phyloP scores from a whole-genome alignment of 306 rosid genomes.

The Cicer arietinum region DNA sequence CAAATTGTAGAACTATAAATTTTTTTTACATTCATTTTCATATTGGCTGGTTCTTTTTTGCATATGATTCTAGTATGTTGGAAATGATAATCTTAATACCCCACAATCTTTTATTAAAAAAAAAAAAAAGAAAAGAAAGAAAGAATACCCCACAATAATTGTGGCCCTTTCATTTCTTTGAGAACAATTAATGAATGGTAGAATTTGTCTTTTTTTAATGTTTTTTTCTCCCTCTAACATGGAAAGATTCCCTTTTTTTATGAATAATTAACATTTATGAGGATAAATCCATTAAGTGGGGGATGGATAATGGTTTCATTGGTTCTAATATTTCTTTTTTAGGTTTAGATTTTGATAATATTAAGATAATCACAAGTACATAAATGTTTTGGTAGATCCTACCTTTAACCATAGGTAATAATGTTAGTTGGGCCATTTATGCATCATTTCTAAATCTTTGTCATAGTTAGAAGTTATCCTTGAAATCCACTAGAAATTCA shows the following conservation, averaged over 20 bases:
- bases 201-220: conserved; percentile 58
- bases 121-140: too few species aligned
- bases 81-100: neutral
- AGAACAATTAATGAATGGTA: conserved; percentile 2
- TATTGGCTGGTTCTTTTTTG: neutral
- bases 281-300: conserved; percentile 46
- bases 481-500: conserved; percentile 45
- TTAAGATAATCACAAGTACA: conserved; percentile 44
- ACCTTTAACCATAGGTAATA: conserved; percentile 33
- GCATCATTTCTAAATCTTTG: conserved; percentile 70
- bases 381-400: conserved; percentile 42
- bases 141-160: conserved; percentile 1
- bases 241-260: conserved; percentile 63
- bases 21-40: neutral
- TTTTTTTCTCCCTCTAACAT: conserved; percentile 59
- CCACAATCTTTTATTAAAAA: too few species aligned
- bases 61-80: neutral
- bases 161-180: neutral
- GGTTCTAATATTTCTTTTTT: conserved; percentile 37
- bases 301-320: conserved; percentile 46
- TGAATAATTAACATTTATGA: conserved; percentile 41
- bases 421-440: conserved; percentile 44
- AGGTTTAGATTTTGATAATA: conserved; percentile 49
- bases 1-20: neutral
- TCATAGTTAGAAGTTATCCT: conserved; percentile 72